Conservation (phyloP, 1,139 yeast genomes). For the Pichia sp. region DNA sequence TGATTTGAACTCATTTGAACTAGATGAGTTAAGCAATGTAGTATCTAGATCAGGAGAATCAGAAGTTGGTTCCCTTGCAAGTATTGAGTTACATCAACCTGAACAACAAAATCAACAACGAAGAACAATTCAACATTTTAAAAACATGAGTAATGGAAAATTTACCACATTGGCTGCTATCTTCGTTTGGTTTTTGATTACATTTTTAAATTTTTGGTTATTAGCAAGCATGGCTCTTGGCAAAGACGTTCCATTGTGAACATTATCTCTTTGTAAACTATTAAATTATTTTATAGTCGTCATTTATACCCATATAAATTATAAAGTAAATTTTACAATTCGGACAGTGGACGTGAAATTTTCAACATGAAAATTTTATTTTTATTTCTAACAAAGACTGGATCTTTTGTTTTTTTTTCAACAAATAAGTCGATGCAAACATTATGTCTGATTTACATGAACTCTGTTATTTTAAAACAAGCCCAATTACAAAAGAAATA, state of each 20-base stretch:
- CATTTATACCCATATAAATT: neutral
- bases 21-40: constrained; percentile 1
- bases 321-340: neutral
- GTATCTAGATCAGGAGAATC: neutral
- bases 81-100: neutral
- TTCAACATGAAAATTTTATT: neutral
- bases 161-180: constrained; percentile 40
- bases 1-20: constrained; percentile 4
- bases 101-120: neutral
- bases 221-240: constrained; percentile 38
- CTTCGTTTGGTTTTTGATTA: constrained; percentile 46
- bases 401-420: neutral
- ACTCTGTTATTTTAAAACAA: constrained; percentile 46
- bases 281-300: neutral
- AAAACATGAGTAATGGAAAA: constrained; percentile 51
- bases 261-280: neutral
- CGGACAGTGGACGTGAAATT: neutral
- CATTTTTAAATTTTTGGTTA: constrained; percentile 45
- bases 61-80: constrained; percentile 4
- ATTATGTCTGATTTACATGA: constrained; percentile 70
- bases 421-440: neutral
- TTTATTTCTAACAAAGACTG: no score
- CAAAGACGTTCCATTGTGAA: constrained; percentile 26
- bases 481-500: constrained; percentile 46
- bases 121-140: constrained; percentile 25